Evolutionary conservation across 257 asterid genomes (phyloP).

Genomic region (Cinchona pubescens): DNA sequence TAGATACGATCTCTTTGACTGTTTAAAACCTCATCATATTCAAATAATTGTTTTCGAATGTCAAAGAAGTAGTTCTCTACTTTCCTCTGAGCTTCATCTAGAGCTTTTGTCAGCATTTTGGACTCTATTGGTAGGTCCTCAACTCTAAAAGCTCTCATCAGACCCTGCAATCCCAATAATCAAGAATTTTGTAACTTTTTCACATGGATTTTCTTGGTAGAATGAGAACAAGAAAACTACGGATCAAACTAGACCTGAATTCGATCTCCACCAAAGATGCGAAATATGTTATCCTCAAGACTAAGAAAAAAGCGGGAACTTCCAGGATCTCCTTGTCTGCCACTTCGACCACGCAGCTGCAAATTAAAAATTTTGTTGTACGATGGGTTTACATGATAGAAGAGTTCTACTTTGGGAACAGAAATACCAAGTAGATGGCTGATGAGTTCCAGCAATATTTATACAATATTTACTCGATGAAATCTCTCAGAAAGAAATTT

Average conservation of each 20-base stretch:
- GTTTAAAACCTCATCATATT: slow-evolving; percentile 93
- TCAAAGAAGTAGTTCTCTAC: slow-evolving; percentile 98
- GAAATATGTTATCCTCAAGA: slow-evolving; percentile 97
- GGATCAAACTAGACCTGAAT: slow-evolving; percentile 59
- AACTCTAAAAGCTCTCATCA: slow-evolving; percentile 98
- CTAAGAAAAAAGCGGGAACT: slow-evolving; percentile 98
- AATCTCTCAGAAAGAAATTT: too few relatives aligned
- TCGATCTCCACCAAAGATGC: slow-evolving; percentile 97
- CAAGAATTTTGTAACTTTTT: slow-evolving; percentile 16
- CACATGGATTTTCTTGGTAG: slow-evolving; percentile 14
- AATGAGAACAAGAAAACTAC: slow-evolving; percentile 14
- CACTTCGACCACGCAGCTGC: slow-evolving; percentile 99
- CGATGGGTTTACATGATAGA: slow-evolving; percentile 8
- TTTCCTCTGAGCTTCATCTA: slow-evolving; percentile 98
- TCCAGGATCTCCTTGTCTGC: slow-evolving; percentile 99
- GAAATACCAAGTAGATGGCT: neutral
- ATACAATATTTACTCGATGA: slow-evolving; percentile 1
- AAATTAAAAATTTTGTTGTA: slow-evolving; percentile 21
- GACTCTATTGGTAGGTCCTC: slow-evolving; percentile 99
- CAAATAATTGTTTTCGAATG: slow-evolving; percentile 89
- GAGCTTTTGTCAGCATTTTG: slow-evolving; percentile 94
- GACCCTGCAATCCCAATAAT: slow-evolving; percentile 52
- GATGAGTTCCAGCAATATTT: neutral
- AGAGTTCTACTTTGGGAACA: neutral
- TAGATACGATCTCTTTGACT: slow-evolving; percentile 98